Conservation (phyloP, 2,329 filamentous ascomycete species). For the Penicillium sp. region DNA sequence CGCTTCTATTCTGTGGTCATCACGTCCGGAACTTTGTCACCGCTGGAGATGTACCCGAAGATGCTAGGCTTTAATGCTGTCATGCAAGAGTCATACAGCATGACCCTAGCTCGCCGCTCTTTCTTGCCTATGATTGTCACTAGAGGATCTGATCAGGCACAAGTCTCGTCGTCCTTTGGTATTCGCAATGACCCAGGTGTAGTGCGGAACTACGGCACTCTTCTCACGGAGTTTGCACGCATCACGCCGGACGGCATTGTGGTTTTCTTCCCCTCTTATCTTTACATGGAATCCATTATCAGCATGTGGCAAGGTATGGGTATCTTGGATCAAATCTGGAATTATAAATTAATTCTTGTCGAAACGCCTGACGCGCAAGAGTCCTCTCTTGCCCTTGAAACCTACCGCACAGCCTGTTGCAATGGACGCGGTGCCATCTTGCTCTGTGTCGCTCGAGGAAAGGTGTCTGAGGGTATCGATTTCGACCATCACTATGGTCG, state of each 20-base stretch:
- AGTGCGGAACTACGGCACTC: conserved; percentile 92
- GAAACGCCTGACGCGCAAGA: conserved; percentile 98
- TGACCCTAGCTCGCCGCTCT: conserved; percentile 92
- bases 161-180: conserved; percentile 90
- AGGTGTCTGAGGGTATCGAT: conserved; percentile 97
- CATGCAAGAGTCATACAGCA: conserved; percentile 93
- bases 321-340: conserved; percentile 96
- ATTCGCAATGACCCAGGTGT: conserved; percentile 94
- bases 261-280: conserved; percentile 98
- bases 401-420: conserved; percentile 94
- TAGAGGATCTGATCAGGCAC: conserved; percentile 87
- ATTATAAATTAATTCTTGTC: conserved; percentile 96
- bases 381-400: conserved; percentile 91
- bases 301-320: conserved; percentile 99
- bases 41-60: conserved; percentile 97
- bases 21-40: conserved; percentile 94
- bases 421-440: conserved; percentile 93
- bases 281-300: conserved; percentile 99
- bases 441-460: conserved; percentile 92
- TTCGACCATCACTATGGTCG: conserved; percentile 98
- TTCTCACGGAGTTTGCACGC: conserved; percentile 92
- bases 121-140: conserved; percentile 98
- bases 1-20: conserved; percentile 98
- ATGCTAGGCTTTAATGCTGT: conserved; percentile 94
- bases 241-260: conserved; percentile 96